phyloP scores from a whole-genome alignment of 2,329 filamentous ascomycete species.

The Hortaea sp. region DNA sequence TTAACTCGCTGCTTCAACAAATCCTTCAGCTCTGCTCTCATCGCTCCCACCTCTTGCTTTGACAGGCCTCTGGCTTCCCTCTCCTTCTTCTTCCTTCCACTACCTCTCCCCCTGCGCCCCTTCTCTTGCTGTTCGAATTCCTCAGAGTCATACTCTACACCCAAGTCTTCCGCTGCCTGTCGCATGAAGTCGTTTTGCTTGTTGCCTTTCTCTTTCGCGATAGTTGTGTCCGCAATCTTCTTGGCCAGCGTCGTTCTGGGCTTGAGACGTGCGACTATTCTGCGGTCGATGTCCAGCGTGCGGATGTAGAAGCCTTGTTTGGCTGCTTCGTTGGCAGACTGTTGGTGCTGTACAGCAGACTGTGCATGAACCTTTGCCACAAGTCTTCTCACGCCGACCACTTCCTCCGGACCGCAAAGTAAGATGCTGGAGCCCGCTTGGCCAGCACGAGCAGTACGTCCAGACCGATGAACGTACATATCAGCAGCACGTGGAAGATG shows the following conservation, averaged over 20 bases:
- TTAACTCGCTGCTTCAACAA: conserved; percentile 68
- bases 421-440: conserved; percentile 72
- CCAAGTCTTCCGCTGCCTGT: conserved; percentile 79
- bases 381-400: conserved; percentile 69
- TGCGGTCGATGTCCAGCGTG: conserved; percentile 73
- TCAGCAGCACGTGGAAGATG: conserved; percentile 87
- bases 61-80: conserved; percentile 55
- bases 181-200: conserved; percentile 79
- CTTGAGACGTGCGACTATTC: conserved; percentile 65
- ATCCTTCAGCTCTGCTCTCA: conserved; percentile 62
- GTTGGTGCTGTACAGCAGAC: conserved; percentile 29
- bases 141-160: conserved; percentile 86
- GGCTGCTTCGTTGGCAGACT: conserved; percentile 38
- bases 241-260: conserved; percentile 74
- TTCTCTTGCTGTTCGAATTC: conserved; percentile 58
- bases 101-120: conserved; percentile 53
- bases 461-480: conserved; percentile 89
- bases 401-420: conserved; percentile 85
- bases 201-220: conserved; percentile 79
- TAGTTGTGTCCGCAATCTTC: conserved; percentile 67
- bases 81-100: conserved; percentile 64
- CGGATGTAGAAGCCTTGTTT: conserved; percentile 56
- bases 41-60: conserved; percentile 61
- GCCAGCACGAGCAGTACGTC: conserved; percentile 79
- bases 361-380: conserved; percentile 77